A percentile compares a stretch with the other conserved stretches of the same genome.
Evolutionary conservation across 345 rosid genomes (phyloP).

Genomic region (Gossypium turneri): DNA sequence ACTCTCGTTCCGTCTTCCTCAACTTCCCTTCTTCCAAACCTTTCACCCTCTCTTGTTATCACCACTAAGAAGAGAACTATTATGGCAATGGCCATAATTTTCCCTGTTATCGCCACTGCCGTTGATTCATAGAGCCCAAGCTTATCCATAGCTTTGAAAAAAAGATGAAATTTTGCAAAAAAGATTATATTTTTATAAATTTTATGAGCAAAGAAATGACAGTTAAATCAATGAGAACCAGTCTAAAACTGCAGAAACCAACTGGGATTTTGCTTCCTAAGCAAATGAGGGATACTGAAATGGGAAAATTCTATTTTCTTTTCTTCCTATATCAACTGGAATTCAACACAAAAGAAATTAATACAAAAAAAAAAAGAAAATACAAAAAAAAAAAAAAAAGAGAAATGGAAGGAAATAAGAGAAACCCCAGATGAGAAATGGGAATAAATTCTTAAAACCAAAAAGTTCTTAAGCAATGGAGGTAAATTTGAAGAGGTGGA

Average conservation of each 20-base stretch:
- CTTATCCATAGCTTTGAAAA: slow-evolving; percentile 36
- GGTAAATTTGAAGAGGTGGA: too few species aligned
- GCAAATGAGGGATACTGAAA: background rate
- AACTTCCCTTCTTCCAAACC: too few species aligned
- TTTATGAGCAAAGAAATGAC: too few species aligned
- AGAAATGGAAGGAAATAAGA: background rate
- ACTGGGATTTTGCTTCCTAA: slow-evolving; percentile 8
- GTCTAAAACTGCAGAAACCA: slow-evolving; percentile 5
- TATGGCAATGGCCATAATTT: slow-evolving; percentile 61
- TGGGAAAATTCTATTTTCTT: background rate
- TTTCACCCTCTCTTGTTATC: background rate
- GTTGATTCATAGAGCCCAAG: slow-evolving; percentile 30
- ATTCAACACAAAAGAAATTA: background rate
- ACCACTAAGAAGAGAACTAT: slow-evolving; percentile 61
- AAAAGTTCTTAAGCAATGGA: background rate
- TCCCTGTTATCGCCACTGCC: slow-evolving; percentile 56
- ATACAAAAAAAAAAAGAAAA: background rate
- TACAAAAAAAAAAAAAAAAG: background rate
- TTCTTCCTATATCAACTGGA: background rate
- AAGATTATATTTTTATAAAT: background rate
- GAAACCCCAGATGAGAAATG: background rate
- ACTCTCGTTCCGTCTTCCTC: too few species aligned
- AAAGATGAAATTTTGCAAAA: background rate
- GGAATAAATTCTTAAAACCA: background rate
- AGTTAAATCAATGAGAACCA: background rate